These are phyloP conservation scores for Agrocybe praecox DNA, from an alignment of 768 basidiomycete species.

Conservation along the genomic window DNA sequence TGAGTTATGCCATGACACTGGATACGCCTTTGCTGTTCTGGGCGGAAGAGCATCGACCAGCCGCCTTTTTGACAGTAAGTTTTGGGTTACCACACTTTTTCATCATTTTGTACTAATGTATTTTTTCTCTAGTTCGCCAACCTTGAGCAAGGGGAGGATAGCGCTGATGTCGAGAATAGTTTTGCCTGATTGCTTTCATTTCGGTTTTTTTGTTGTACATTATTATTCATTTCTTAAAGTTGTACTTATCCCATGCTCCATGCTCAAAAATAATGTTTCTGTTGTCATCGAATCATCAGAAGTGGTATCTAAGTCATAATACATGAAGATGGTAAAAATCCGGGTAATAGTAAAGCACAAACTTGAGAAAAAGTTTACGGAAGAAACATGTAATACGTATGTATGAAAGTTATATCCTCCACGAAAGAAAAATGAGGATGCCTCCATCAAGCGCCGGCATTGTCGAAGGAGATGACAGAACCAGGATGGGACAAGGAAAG, in stretches of 20 bases:
- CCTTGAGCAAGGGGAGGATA: constrained; percentile 89
- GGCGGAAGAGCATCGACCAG: constrained; percentile 93
- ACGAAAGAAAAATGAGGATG: too few relatives aligned
- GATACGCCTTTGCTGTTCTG: constrained; percentile 96
- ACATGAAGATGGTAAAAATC: constrained; percentile 1
- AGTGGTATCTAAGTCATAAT: not conserved
- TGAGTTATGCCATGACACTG: constrained; percentile 81
- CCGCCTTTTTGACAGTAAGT: constrained; percentile 89
- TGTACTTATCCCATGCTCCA: constrained; percentile 9
- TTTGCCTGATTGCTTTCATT: constrained; percentile 62
- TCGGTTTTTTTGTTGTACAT: constrained; percentile 13
- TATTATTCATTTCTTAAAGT: constrained; percentile 6
- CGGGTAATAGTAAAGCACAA: not conserved
- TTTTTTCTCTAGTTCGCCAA: constrained; percentile 72
- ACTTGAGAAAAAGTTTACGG: constrained; percentile 3
- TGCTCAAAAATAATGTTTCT: not conserved
- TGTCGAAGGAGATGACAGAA: constrained; percentile 56
- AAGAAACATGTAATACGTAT: constrained; percentile 2
- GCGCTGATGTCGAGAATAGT: constrained; percentile 94
- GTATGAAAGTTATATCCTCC: not conserved
- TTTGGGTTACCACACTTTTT: not conserved
- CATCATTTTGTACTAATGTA: constrained; percentile 1
- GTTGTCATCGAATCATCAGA: not conserved
- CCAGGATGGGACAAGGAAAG: constrained; percentile 49
- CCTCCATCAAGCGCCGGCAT: constrained; percentile 38